Percentiles rank a stretch among this genome's conserved stretches.
Conservation (phyloP, 106 monocot genomes). For the Triglochin maritima region DNA sequence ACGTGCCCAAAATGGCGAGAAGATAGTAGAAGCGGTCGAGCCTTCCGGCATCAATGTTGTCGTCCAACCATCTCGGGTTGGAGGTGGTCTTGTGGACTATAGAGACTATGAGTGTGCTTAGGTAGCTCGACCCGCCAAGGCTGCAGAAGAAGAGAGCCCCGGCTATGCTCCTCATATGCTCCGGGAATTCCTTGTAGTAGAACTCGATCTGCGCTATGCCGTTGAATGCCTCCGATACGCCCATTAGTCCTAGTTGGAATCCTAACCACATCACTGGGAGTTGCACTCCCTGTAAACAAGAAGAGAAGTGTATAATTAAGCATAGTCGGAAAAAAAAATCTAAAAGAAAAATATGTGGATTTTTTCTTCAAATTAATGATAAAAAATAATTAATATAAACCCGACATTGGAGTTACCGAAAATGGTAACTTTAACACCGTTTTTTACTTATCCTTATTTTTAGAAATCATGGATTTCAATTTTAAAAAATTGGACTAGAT, state of each 20-base stretch:
- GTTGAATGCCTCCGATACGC: conserved; percentile 13
- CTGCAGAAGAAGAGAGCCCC: conserved; percentile 2
- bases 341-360: too few relatives aligned
- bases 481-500: too few relatives aligned
- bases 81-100: conserved; percentile 1
- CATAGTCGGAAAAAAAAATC: too few relatives aligned
- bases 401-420: conserved; percentile 2
- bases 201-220: conserved; percentile 14
- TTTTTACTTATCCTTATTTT: too few relatives aligned
- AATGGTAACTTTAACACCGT: too few relatives aligned
- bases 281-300: too few relatives aligned
- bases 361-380: too few relatives aligned
- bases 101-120: conserved; percentile 2
- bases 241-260: not conserved
- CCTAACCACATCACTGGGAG: conserved; percentile 18
- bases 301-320: too few relatives aligned
- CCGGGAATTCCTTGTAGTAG: conserved; percentile 27
- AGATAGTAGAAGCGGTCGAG: conserved; percentile 16
- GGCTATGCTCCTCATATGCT: conserved; percentile 21
- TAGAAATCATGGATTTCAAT: too few relatives aligned
- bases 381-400: too few relatives aligned
- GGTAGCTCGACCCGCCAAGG: conserved; percentile 13
- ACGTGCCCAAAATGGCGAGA: not conserved
- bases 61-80: conserved; percentile 1
- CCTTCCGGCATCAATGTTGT: conserved; percentile 7